A percentile compares a stretch with the other conserved stretches of the same genome.
These are phyloP conservation scores for Mycena leptocephala DNA, from an alignment of 768 basidiomycete species.

Conservation along the genomic window DNA sequence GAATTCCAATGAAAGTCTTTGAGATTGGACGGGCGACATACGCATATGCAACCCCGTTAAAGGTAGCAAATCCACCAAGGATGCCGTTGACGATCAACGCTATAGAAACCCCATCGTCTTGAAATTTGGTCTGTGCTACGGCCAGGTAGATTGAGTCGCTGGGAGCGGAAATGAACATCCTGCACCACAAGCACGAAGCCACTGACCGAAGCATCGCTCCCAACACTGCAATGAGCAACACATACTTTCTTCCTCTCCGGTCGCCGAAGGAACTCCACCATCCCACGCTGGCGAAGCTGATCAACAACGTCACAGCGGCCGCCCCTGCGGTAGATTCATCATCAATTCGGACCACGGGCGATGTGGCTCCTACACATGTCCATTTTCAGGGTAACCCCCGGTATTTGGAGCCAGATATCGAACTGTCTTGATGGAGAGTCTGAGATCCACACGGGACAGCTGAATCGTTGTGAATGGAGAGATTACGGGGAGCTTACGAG, in stretches of 20 bases:
- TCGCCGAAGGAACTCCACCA: slow-evolving; percentile 25
- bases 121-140: background rate
- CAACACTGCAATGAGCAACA: background rate
- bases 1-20: too few species aligned
- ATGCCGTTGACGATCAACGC: slow-evolving; percentile 12
- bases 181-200: background rate
- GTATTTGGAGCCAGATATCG: background rate
- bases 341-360: background rate
- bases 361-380: background rate
- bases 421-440: background rate
- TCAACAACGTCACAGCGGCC: background rate
- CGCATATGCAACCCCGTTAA: slow-evolving; percentile 9
- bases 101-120: background rate
- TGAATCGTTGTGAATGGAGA: background rate
- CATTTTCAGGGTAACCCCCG: background rate
- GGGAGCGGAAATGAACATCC: background rate
- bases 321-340: background rate
- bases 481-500: background rate
- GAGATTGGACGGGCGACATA: background rate
- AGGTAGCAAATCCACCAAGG: slow-evolving; percentile 21
- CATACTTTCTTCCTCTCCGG: background rate
- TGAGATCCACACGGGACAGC: background rate
- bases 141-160: slow-evolving; percentile 9
- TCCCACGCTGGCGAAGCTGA: slow-evolving; percentile 9
- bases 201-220: slow-evolving; percentile 4